Base-by-base conservation (phyloP, 768 basidiomycete species). In the Rhizopogon salebrosus region DNA sequence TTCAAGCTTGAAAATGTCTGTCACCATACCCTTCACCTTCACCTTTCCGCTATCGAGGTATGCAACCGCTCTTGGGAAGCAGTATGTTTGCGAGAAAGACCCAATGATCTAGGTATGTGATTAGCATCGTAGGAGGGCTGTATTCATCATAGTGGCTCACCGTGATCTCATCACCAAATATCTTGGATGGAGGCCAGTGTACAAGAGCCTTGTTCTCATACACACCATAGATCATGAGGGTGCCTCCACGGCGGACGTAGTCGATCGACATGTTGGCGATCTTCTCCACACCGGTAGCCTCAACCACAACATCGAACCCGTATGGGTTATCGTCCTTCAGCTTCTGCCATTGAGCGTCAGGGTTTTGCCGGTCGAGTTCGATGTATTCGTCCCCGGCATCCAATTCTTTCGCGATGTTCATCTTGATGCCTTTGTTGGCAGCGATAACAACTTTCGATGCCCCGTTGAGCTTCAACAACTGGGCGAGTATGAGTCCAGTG, bases 351-450 rank as follows among this genome's bases (percentile, higher is more conserved):
- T 94, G 92, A 0, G 79, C 70, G 10, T 78, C 82, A 7, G 92
- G 87, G 59, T 85, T 74, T 62, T 82, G 69, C 51, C 92, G 71
- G 63, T 94, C 90, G 39, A 95, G 76, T 63, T 92, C 91, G 60
- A 93, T 76, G 66, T 93, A 95, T 63, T 87, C 89, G 64, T 95
- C 90, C 8, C 72, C 93, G 2, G 85, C 86, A 11, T 89, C 79
- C 34, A 95, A 76, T 59, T 87, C 67, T 66, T 83, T 83, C 11
- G 92, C 93, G 51, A 93, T 82, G 50, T 92, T 81, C 79, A 87
- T 92, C 77, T 95, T 95, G 64, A 92, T 80, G 38, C 92, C 92
- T 67, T 91, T 89, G 72, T 93, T 92, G 27, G 89, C 89, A 1
- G 91, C 92, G 53, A 95, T 83, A 49, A 89, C 88, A 52, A 94